Conservation (phyloP, 208 protist species). For the Endotrypanum monterogeii region DNA sequence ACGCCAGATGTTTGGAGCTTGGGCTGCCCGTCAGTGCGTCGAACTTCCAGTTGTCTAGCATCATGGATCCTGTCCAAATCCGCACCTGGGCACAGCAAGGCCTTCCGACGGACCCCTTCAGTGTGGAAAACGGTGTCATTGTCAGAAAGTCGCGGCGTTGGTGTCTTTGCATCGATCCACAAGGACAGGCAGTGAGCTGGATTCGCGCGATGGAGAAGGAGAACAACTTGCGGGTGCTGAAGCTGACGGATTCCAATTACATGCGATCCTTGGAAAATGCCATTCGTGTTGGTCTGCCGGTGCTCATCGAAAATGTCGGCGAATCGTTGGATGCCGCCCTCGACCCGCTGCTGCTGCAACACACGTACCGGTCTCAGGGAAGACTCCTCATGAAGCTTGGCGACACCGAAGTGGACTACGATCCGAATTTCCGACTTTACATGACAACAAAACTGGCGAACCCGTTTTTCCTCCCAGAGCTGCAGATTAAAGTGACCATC, state of each 20-base stretch:
- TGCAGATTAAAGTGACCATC: constrained; percentile 94
- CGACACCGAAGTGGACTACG: constrained; percentile 95
- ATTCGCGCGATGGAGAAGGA: constrained; percentile 94
- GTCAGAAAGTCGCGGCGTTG: constrained; percentile 89
- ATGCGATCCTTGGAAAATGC: constrained; percentile 94
- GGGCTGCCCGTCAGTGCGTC: constrained; percentile 66
- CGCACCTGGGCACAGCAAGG: constrained; percentile 94
- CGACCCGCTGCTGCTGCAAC: constrained; percentile 94
- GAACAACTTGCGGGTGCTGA: constrained; percentile 92
- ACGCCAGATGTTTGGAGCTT: constrained; percentile 61
- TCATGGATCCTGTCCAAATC: constrained; percentile 92
- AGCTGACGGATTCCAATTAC: constrained; percentile 92
- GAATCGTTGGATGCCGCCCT: constrained; percentile 97
- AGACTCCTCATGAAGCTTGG: constrained; percentile 92
- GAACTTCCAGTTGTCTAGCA: constrained; percentile 81
- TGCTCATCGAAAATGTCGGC: constrained; percentile 96
- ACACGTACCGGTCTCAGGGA: constrained; percentile 93
- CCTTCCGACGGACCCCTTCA: constrained; percentile 94
- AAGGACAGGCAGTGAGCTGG: constrained; percentile 96
- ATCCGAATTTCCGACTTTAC: constrained; percentile 95
- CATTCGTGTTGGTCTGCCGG: constrained; percentile 95
- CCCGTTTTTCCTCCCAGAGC: constrained; percentile 95
- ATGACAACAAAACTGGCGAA: constrained; percentile 96
- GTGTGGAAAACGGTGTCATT: constrained; percentile 93
- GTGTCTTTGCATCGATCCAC: constrained; percentile 95